These are phyloP conservation scores for Tilletia caries DNA, from an alignment of 1,284 basidiomycete species.

Conservation along the genomic window DNA sequence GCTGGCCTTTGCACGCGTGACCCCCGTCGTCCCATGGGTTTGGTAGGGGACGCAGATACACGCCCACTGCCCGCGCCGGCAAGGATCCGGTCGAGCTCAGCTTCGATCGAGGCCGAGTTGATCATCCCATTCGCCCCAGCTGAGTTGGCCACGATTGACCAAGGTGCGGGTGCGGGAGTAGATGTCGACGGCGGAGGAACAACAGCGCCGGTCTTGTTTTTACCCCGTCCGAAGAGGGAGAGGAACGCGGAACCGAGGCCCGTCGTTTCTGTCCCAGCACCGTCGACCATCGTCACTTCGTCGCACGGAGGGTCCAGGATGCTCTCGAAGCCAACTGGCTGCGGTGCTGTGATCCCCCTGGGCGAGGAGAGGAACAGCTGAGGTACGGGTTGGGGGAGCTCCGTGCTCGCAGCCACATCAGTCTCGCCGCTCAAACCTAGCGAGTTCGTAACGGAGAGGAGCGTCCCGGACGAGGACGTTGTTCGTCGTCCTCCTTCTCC, in stretches of 20 bases:
- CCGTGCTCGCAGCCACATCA: background rate
- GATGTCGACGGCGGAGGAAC: background rate
- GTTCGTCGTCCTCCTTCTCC: background rate
- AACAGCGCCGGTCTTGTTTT: background rate
- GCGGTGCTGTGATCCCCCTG: background rate
- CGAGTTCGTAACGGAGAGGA: no score
- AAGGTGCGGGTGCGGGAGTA: background rate
- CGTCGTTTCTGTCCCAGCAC: background rate
- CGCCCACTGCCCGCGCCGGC: background rate
- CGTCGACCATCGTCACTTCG: background rate
- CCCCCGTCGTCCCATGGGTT: no score
- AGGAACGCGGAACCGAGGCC: slow-evolving; percentile 1
- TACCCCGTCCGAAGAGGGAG: background rate
- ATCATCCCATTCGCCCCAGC: background rate
- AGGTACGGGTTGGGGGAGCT: background rate
- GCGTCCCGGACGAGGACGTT: no score
- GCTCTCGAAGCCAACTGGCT: background rate
- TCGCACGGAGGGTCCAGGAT: background rate
- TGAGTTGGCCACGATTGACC: background rate
- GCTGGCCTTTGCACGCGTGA: no score
- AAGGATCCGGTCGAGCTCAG: slow-evolving; percentile 7
- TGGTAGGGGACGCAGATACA: no score
- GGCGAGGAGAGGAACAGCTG: slow-evolving; percentile 7
- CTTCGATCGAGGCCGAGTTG: slow-evolving; percentile 3
- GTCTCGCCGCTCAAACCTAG: background rate